Conservation (phyloP, 352 stramenopile genomes). For the Pythium scleroteichum region DNA sequence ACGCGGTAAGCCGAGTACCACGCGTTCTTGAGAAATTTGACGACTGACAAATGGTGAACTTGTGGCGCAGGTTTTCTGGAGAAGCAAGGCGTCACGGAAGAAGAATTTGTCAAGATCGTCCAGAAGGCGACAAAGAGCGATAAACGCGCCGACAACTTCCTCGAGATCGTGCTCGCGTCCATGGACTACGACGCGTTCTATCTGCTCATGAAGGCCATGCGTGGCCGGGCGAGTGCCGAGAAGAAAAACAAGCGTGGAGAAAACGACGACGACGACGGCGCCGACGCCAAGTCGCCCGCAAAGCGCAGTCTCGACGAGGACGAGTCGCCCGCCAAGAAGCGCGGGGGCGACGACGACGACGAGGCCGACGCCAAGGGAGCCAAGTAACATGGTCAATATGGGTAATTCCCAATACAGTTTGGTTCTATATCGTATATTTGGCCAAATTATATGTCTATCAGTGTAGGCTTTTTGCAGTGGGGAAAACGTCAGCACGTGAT, state of each 20-base stretch:
- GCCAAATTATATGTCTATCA: background rate
- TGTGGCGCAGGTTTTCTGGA: conserved; percentile 47
- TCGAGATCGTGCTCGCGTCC: conserved; percentile 75
- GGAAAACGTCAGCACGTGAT: conserved; percentile 4
- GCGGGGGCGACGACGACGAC: conserved; percentile 17
- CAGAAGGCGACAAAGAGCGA: conserved; percentile 57
- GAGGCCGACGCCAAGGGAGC: conserved; percentile 20
- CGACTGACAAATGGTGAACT: background rate
- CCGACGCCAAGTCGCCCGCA: conserved; percentile 7
- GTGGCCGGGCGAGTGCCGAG: conserved; percentile 47
- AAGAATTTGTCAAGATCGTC: conserved; percentile 58
- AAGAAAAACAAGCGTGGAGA: conserved; percentile 20
- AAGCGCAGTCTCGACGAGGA: conserved; percentile 8
- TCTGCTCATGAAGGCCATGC: conserved; percentile 75
- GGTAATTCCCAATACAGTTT: background rate
- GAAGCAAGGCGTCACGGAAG: conserved; percentile 48
- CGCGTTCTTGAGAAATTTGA: background rate
- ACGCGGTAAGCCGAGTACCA: conserved; percentile 13
- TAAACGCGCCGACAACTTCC: conserved; percentile 61
- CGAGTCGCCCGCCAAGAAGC: conserved; percentile 14
- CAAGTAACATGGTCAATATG: conserved; percentile 16
- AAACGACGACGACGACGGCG: conserved; percentile 14
- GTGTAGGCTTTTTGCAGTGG: conserved; percentile 2
- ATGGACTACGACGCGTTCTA: conserved; percentile 82
- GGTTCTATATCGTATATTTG: conserved; percentile 2